phyloP scores from a whole-genome alignment of 176 grass and related monocot genomes.

The Themeda triandra region DNA sequence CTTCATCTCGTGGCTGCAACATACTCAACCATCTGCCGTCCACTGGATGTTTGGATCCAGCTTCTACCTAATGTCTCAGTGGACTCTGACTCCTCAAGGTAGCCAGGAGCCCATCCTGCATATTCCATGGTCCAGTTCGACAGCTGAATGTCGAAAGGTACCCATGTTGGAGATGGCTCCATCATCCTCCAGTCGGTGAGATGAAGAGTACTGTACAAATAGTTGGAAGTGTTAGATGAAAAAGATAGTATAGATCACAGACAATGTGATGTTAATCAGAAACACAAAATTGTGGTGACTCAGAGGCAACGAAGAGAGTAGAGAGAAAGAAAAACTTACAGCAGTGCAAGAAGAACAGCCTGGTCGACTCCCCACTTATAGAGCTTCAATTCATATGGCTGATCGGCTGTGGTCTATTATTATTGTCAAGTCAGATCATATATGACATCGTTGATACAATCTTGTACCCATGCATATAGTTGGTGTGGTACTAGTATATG shows the following conservation, averaged over 20 bases:
- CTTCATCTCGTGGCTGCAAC: neutral
- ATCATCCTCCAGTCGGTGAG: neutral
- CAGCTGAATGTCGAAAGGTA: neutral
- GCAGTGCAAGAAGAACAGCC: no score
- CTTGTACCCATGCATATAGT: neutral
- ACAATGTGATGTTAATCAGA: neutral
- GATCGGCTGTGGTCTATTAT: neutral
- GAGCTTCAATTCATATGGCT: no score
- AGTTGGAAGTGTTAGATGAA: rapidly evolving
- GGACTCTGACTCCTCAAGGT: neutral
- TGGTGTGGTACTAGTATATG: neutral
- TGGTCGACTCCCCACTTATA: no score
- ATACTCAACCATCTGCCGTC: neutral
- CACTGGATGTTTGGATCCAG: neutral
- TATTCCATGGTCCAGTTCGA: neutral
- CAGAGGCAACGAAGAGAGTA: neutral
- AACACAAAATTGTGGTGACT: neutral
- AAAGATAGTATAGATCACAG: no score
- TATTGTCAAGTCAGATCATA: neutral
- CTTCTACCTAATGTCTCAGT: neutral
- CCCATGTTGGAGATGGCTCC: neutral
- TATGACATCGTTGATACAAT: neutral
- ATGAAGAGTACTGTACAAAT: neutral
- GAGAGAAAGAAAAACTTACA: neutral
- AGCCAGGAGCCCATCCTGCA: neutral